phyloP scores from a whole-genome alignment of 257 asterid genomes.

The Sherardia arvensis region DNA sequence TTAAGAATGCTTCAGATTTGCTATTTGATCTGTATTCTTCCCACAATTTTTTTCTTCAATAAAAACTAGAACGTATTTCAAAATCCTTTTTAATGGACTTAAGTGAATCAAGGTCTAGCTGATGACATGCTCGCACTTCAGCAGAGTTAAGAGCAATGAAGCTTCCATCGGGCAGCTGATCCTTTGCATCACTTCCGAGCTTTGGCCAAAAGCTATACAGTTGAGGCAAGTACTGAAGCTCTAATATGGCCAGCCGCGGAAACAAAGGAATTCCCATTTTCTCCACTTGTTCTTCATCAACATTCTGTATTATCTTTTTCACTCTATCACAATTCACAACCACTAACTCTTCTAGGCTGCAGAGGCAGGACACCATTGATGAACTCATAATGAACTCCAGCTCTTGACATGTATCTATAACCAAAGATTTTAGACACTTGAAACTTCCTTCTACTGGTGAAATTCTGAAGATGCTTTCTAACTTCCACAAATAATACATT shows the following conservation, averaged over 20 bases:
- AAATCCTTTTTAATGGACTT: background rate
- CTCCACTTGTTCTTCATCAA: background rate
- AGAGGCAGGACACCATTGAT: conserved; percentile 9
- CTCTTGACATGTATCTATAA: conserved; percentile 3
- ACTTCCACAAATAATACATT: conserved; percentile 6
- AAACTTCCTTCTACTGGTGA: conserved; percentile 9
- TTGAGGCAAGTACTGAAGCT: conserved; percentile 6
- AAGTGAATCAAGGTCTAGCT: background rate
- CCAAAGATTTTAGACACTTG: conserved; percentile 11
- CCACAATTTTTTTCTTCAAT: no score
- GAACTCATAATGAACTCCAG: conserved; percentile 11
- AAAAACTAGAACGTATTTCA: no score
- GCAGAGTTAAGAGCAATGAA: background rate
- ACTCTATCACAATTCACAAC: conserved; percentile 16
- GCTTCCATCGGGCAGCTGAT: background rate
- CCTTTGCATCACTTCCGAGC: background rate
- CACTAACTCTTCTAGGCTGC: conserved; percentile 14
- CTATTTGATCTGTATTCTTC: no score
- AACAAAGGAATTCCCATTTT: background rate
- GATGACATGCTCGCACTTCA: background rate
- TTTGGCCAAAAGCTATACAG: background rate
- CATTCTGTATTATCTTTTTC: conserved; percentile 4
- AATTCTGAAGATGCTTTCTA: background rate
- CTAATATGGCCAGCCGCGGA: background rate
- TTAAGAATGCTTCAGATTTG: no score